Base-by-base conservation (phyloP, 257 asterid species). In the Leonotis leonurus region DNA sequence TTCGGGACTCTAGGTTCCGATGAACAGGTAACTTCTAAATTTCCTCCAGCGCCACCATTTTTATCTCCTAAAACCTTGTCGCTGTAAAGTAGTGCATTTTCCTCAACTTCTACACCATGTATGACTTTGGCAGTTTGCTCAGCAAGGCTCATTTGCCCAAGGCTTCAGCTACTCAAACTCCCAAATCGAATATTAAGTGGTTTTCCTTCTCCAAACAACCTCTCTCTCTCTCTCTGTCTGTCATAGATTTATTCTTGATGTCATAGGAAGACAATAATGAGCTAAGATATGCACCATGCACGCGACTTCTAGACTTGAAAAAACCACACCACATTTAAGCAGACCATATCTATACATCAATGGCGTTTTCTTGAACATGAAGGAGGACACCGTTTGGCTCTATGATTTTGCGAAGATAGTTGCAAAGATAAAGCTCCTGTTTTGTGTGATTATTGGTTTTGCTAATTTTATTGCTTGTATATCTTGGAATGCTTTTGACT, bases 101-200 rank as follows among this genome's bases (percentile, higher is more conserved):
- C 57, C 50, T 11, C 60, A 43, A 65, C 37, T 36, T 37, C 16
- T 25, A 40, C 16, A 6, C 14, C 14, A 17, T 29, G 63, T 12
- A 20, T 57, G 22, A 11, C 27, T 60, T 40, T 76, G 20, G 73
- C 79, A 84, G 92, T 81, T 74, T 72, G 79, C 74, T 70, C 85
- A 78, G 52, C 86, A 79, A 71, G 84, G 77, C 52, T 63, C 85
- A 54, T 84, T 70, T 52, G 43, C 79, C n/a, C 84, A 79, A 75
- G 80, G 81, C 70, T 57, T 81, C 48, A 58, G 65, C 78, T 83
- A 77, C 71, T 73, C 82, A 56, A 76, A 78, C 77, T 79, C 82
- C 56, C 83, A 81, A 52, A 71, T 78, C 36, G 81, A 81, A 76
- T 70, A 49, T 27, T 60, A 66, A 70, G 91, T 80, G 51, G 68